Evolutionary conservation across 148 eudicot genomes (phyloP), one percentile per base, ranked within the genome.

Genomic region (Arctostaphylos glauca): DNA sequence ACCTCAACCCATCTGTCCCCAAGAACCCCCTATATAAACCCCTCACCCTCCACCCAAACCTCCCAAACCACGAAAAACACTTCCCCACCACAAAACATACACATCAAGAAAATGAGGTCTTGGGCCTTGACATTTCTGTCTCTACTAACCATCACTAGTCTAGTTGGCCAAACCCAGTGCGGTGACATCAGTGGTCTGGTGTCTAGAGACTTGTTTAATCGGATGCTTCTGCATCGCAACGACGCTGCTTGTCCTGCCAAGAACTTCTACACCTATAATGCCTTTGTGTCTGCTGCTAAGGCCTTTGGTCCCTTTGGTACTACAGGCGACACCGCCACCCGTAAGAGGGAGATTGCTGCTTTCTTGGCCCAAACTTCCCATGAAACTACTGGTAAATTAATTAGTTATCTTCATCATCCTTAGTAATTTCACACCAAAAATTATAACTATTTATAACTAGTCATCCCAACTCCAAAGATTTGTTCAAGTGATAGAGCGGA

Each of bases 331-430:
- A n/a, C 9, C 1, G 60, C 71, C 9, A 50, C 81, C 1, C 77
- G 85, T 25, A 85, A 83, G 54, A 81, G 84, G 67, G 90, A 88
- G 77, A 47, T 88, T 81, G 88, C 86, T 0, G 84, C 90, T 81
- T 88, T 88, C 84, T 83, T 88, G 59, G 90, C 74, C 3, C 90
- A 88, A 49, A 85, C 90, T 19, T 88, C 90, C 60, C 90, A 88
- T 67, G 86, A 88, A 59, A 88, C 90, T 46, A 81, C 80, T 7
- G 88, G 90, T 88, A 66, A 19, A 48, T 62, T 31, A 31, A 0
- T 31, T 16, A 16, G 0, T 4, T 60, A 41, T 68, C 3, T 0
- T n/a, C 6, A 7, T 2, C 23, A 5, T 16, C 49, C 16, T 72
- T 14, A 18, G 21, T 7, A 8, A 46, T 10, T 5, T 9, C 9